Evolutionary conservation across 2,329 filamentous ascomycete genomes (phyloP), one percentile per base, ranked within the genome.

Genomic region (Fusarium pilosicola): DNA sequence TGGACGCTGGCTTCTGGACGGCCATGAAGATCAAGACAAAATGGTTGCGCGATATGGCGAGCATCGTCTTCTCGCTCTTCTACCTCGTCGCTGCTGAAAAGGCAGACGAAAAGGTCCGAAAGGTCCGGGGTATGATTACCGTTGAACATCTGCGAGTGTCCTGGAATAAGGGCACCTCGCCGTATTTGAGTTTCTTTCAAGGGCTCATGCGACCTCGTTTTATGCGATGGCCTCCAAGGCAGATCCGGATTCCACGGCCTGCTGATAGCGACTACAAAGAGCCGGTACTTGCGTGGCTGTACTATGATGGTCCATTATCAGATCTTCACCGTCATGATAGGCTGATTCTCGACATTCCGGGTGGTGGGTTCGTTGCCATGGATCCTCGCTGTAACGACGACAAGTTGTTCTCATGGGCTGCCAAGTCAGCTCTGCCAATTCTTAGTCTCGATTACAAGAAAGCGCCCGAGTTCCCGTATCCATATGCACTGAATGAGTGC

Each of bases 1-100:
- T 99, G 69, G 96, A 99, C 78, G 96, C 96, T 11, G 96, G 96
- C 4, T 99, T 98, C 82, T 99, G 96, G 96, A 97, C 95, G 0
- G 96, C 96, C 39, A 99, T 99, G 96, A 92, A 91, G 78, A 95
- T 99, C 73, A 90, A 89, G 54, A 81, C 81, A 59, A 95, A 93
- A 77, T 95, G 93, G 90, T 76, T 97, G 46, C 88, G 95, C 44
- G 95, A 98, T 80, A 80, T 97, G 20, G 90, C 93, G 15, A 95
- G 94, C 79, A 87, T 98, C 26, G 85, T 94, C 52, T 98, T 98
- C 82, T 94, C 94, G 1, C 80, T 93, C 17, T 99, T 97, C 83
- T 99, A 99, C 81, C 87, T 99, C 72, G 89, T 98, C 61, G 94
- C 95, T 20, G 95, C 96, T 1, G 96, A 98, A 82, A 92, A 94